Evolutionary conservation across 2,329 filamentous ascomycete species (phyloP), one percentile per base, ranked within the genome.

Genomic region (Xenosphaeropsis pyriputrescens): DNA sequence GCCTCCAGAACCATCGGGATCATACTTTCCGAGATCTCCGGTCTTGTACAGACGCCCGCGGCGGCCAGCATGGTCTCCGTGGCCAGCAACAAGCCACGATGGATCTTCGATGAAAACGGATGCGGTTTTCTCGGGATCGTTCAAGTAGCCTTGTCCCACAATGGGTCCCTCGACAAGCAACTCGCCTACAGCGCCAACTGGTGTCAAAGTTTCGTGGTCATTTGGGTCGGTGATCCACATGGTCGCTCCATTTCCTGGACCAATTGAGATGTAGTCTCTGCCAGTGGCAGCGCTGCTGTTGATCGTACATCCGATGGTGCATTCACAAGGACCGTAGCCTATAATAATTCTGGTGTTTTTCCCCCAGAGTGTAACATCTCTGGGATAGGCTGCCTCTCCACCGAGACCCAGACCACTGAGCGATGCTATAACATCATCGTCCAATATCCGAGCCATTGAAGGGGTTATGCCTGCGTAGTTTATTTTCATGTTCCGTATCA

Each of bases 101-200:
- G 70, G 72, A 38, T 72, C 60, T 8, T 62, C 56, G 34, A 80
- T 67, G 42, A 80, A 81, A 0, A 64, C 65, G 17, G 64, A 63
- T 2, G 61, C 61, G 0, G 75, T 79, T 53, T 74, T 75, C 31
- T 63, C 62, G 0, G 62, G 59, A 39, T 78, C 68, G 36, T 68
- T 68, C 16, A 78, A 56, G 41, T 81, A 81, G 18, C 73, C 74
- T 26, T 70, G 59, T 8, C 72, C 74, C 2, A 81, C 69, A n/a
- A 72, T 65, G 1, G 72, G 72, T 0, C 71, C 71, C 43, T 51
- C 49, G 5, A 54, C 29, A 4, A 50, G 26, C 11, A 54, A 18
- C 29, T 54, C 51, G 7, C 51, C 51, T n/a, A 54, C 19, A 6
- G 5, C 34, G 4, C 34, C 34, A 15, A 36, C 13, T 4, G 15